Evolutionary conservation across 139 green algal genomes (phyloP).

Genomic region (Chlorella vulgaris): DNA sequence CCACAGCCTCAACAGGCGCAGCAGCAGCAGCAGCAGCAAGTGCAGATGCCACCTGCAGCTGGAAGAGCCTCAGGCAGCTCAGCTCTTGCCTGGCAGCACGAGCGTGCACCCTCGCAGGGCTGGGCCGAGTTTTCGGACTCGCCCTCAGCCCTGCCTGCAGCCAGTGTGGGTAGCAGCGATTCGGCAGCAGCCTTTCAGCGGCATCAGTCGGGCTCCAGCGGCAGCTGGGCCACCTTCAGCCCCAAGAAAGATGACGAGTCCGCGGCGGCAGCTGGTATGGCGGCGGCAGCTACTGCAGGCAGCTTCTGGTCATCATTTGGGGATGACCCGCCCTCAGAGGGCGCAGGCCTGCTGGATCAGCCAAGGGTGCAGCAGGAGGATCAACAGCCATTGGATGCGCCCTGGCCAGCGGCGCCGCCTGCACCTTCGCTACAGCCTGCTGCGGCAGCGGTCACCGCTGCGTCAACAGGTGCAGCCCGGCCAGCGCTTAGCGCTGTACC

Average conservation of each 20-base stretch:
- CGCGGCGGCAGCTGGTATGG: not conserved
- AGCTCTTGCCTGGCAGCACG: not conserved
- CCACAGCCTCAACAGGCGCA: not conserved
- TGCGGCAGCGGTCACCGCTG: no score
- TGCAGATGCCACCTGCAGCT: no score
- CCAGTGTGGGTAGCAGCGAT: not conserved
- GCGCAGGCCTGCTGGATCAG: not conserved
- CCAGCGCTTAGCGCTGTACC: no score
- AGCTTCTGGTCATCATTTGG: slow-evolving; percentile 29
- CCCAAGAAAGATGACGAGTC: not conserved
- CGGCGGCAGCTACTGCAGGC: not conserved
- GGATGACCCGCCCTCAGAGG: not conserved
- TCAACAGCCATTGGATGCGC: no score
- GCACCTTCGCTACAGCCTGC: no score
- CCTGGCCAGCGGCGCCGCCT: no score
- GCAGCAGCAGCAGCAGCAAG: not conserved
- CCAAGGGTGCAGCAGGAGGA: not conserved
- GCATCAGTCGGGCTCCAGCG: not conserved
- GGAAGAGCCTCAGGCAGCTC: no score
- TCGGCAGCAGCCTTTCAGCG: not conserved
- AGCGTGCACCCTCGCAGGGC: slow-evolving; percentile 3
- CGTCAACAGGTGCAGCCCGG: no score
- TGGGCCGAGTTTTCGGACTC: slow-evolving; percentile 23
- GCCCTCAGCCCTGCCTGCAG: not conserved
- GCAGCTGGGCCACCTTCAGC: slow-evolving; percentile 31